A percentile compares a stretch with the other conserved stretches of the same genome.
Conservation (phyloP, 306 rosid species). For the Cucurbita argyrosperma region DNA sequence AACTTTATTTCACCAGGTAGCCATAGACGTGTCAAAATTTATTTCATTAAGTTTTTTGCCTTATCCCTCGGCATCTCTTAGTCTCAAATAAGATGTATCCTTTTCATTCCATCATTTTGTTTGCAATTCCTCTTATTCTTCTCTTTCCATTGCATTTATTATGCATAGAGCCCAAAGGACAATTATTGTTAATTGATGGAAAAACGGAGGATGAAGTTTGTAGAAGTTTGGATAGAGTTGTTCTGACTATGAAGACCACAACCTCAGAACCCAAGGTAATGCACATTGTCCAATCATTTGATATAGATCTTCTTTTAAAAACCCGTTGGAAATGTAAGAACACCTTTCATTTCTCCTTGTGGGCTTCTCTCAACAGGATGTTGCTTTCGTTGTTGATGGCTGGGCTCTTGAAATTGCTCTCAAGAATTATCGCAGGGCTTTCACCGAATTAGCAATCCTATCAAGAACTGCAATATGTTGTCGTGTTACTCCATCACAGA, state of each 20-base stretch:
- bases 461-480: slow-evolving; percentile 98
- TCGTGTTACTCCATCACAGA: slow-evolving; percentile 97
- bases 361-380: slow-evolving; percentile 34
- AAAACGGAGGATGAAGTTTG: slow-evolving; percentile 79
- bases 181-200: slow-evolving; percentile 84
- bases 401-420: slow-evolving; percentile 99
- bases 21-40: slow-evolving; percentile 13
- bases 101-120: neutral
- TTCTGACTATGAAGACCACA: slow-evolving; percentile 80
- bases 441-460: slow-evolving; percentile 87
- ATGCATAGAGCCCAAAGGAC: slow-evolving; percentile 82
- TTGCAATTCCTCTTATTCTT: neutral
- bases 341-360: neutral
- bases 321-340: neutral
- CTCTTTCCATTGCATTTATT: neutral
- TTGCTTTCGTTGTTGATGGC: slow-evolving; percentile 94
- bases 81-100: slow-evolving; percentile 3
- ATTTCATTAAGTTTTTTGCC: slow-evolving; percentile 17
- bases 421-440: slow-evolving; percentile 66
- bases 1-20: slow-evolving; percentile 94
- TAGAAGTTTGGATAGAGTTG: slow-evolving; percentile 85
- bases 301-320: neutral
- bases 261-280: slow-evolving; percentile 89
- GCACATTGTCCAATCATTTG: neutral
- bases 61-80: neutral